Evolutionary conservation across 108 stramenopile genomes (phyloP).

Genomic region (Pseudonitzschia multistriata): DNA sequence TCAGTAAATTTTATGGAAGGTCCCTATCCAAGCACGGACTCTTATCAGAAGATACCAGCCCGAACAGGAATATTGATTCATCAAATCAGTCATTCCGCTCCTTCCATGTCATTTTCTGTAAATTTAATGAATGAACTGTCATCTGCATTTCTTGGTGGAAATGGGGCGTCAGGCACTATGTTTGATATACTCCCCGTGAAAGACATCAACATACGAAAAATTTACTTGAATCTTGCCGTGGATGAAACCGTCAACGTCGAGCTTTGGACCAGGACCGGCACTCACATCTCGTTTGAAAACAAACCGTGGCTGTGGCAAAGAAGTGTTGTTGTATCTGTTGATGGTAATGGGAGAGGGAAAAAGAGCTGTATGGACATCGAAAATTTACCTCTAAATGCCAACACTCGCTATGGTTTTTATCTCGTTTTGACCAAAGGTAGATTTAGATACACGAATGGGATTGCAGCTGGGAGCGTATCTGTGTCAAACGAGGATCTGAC

Average conservation of each 20-base stretch:
- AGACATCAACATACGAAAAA: slow-evolving; percentile 7
- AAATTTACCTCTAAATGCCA: neutral
- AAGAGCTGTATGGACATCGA: slow-evolving; percentile 9
- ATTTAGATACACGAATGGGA: slow-evolving; percentile 19
- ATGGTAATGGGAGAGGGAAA: slow-evolving; percentile 21
- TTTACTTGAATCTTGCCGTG: slow-evolving; percentile 1
- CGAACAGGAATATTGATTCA: slow-evolving; percentile 6
- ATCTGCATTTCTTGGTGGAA: slow-evolving; percentile 6
- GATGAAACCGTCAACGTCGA: slow-evolving; percentile 7
- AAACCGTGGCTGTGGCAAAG: slow-evolving; percentile 18
- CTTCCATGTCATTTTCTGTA: slow-evolving; percentile 3
- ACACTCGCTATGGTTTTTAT: slow-evolving; percentile 8
- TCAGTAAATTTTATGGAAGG: slow-evolving; percentile 19
- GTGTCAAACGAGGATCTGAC: slow-evolving; percentile 14
- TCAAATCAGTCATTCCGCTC: neutral
- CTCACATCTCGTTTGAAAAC: slow-evolving; percentile 15
- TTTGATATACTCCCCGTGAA: slow-evolving; percentile 20
- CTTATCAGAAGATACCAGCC: slow-evolving; percentile 24
- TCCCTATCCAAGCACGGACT: slow-evolving; percentile 48
- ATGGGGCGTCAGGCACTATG: slow-evolving; percentile 23
- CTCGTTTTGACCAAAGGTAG: neutral
- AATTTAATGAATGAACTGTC: slow-evolving; percentile 26
- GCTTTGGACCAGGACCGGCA: slow-evolving; percentile 21
- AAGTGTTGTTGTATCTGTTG: neutral
- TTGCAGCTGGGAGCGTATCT: slow-evolving; percentile 3